Percentiles rank a stretch among this genome's conserved stretches.
Evolutionary conservation across 2,329 filamentous ascomycete genomes (phyloP).

Genomic region (Stagonosporopsis cucurbitacearum): DNA sequence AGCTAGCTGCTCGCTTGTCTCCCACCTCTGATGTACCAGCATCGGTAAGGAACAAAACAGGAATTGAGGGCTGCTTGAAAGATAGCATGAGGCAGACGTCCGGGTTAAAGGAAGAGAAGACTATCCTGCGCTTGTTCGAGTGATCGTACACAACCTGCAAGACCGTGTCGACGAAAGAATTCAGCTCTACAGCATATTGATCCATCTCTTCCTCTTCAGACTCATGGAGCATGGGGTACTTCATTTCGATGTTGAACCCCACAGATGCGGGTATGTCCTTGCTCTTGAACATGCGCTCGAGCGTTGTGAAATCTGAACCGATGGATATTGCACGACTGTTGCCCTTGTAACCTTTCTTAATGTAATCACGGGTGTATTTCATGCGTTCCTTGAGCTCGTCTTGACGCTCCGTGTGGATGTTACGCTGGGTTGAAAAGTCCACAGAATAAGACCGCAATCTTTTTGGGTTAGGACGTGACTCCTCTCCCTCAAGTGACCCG

Average conservation of each 20-base stretch:
- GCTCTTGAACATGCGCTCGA: conserved; percentile 84
- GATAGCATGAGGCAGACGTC: conserved; percentile 93
- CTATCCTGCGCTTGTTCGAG: conserved; percentile 82
- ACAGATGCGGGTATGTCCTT: conserved; percentile 76
- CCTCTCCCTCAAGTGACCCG: conserved; percentile 22
- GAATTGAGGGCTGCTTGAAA: conserved; percentile 97
- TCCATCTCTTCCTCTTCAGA: conserved; percentile 96
- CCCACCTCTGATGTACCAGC: conserved; percentile 81
- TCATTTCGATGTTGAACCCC: conserved; percentile 99
- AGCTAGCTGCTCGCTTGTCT: conserved; percentile 85
- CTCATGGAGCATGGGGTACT: conserved; percentile 98
- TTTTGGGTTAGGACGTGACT: conserved; percentile 33
- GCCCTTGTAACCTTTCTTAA: conserved; percentile 92
- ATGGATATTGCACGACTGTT: conserved; percentile 95
- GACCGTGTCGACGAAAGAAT: conserved; percentile 95
- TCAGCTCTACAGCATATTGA: conserved; percentile 92
- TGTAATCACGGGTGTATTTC: conserved; percentile 96
- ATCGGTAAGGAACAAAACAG: conserved; percentile 92
- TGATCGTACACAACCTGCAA: conserved; percentile 88
- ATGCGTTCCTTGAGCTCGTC: conserved; percentile 79
- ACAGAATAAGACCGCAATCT: conserved; percentile 65
- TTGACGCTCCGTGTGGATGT: conserved; percentile 50
- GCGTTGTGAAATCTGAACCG: conserved; percentile 91
- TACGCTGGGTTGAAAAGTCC: conserved; percentile 54
- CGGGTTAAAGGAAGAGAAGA: conserved; percentile 97